Percentiles rank a stretch among this genome's conserved stretches.
Evolutionary conservation across 257 asterid species (phyloP).

Genomic region (Solanum raphanifolium): DNA sequence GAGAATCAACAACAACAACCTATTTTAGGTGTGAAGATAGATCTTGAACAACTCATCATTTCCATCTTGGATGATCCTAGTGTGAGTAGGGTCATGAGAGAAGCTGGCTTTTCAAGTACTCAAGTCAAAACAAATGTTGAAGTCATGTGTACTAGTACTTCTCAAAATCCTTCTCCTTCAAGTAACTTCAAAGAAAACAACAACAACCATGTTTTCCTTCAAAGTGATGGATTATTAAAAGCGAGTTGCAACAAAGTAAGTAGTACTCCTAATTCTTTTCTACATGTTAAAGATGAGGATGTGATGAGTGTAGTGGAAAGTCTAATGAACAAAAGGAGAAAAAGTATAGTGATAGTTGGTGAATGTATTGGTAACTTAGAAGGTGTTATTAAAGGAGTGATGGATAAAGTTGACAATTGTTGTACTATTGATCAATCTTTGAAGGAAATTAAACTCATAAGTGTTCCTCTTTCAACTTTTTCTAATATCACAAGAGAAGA

Average conservation of each 20-base stretch:
- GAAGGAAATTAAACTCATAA: slow-evolving; percentile 44
- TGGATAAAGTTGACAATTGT: slow-evolving; percentile 34
- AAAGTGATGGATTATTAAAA: not conserved
- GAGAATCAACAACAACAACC: slow-evolving; percentile 68
- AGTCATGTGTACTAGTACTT: not conserved
- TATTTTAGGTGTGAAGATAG: slow-evolving; percentile 50
- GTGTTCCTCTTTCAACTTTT: slow-evolving; percentile 43
- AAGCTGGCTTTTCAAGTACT: slow-evolving; percentile 79
- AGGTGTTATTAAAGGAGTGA: slow-evolving; percentile 32
- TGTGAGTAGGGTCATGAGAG: slow-evolving; percentile 87
- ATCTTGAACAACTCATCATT: slow-evolving; percentile 71
- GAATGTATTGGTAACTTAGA: slow-evolving; percentile 40
- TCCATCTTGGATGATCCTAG: slow-evolving; percentile 88
- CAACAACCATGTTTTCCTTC: not conserved
- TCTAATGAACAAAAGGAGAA: slow-evolving; percentile 16
- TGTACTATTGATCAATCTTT: slow-evolving; percentile 10
- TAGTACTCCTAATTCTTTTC: not conserved
- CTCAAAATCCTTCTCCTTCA: not conserved
- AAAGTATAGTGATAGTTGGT: slow-evolving; percentile 53
- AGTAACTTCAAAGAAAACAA: not conserved
- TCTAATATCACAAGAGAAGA: slow-evolving; percentile 41
- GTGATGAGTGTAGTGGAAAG: slow-evolving; percentile 33
- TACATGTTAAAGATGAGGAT: slow-evolving; percentile 30
- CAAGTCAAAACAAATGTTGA: slow-evolving; percentile 73
- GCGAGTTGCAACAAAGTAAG: not conserved